Percentiles rank a stretch among this genome's conserved stretches.
These are phyloP conservation scores for Silene latifolia DNA, from an alignment of 148 eudicot species.

Conservation along the genomic window DNA sequence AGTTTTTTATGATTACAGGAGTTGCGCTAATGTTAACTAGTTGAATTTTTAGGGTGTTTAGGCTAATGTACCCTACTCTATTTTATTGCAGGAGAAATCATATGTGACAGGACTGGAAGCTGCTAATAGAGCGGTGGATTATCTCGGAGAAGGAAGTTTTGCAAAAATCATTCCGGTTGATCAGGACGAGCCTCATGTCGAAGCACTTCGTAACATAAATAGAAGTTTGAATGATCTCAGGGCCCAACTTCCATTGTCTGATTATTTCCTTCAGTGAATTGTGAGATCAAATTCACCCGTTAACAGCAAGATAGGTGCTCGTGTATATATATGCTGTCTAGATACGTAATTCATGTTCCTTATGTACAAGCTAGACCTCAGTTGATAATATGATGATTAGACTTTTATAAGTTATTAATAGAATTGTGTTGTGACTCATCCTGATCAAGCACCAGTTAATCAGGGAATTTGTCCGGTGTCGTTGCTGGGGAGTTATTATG, in stretches of 20 bases:
- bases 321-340: not conserved
- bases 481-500: no score
- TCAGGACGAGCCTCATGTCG: constrained; percentile 64
- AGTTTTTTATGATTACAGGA: no score
- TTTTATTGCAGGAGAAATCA: constrained; percentile 51
- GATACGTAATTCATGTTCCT: not conserved
- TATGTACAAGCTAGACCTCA: not conserved
- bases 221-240: constrained; percentile 46
- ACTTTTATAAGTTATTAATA: no score
- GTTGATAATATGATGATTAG: constrained; percentile 1
- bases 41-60: no score
- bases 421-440: no score
- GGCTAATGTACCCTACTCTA: not conserved
- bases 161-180: constrained; percentile 56
- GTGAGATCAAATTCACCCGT: not conserved
- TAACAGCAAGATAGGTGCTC: not conserved
- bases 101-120: constrained; percentile 77
- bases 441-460: no score
- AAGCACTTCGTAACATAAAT: constrained; percentile 53
- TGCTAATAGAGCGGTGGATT: constrained; percentile 70
- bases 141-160: constrained; percentile 52
- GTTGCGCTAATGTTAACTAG: no score
- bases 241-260: constrained; percentile 62
- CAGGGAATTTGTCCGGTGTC: not conserved
- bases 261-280: constrained; percentile 46